phyloP scores from a whole-genome alignment of 345 rosid genomes.

The Lenwebbia sp. region DNA sequence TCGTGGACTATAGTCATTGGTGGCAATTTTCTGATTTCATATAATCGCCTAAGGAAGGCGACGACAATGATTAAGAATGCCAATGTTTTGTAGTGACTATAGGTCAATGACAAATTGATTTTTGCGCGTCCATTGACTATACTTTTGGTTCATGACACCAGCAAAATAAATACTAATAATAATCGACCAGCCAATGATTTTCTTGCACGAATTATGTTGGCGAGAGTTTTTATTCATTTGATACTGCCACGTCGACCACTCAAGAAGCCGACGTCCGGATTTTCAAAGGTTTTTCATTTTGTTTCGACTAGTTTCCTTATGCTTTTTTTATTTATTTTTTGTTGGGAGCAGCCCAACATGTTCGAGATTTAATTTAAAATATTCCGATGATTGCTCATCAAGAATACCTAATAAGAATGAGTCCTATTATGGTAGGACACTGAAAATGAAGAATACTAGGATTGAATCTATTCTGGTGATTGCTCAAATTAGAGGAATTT shows the following conservation, averaged over 20 bases:
- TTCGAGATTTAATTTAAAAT: neutral
- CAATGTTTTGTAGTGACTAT: neutral
- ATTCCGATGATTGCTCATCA: neutral
- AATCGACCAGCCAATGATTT: neutral
- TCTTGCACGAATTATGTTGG: neutral
- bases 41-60: neutral
- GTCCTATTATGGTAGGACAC: neutral
- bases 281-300: neutral
- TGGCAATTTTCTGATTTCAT: neutral
- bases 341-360: neutral
- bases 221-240: neutral
- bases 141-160: neutral
- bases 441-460: too few relatives aligned
- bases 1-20: neutral
- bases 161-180: neutral
- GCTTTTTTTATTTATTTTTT: neutral
- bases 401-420: neutral
- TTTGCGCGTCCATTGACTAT: neutral
- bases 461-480: too few relatives aligned
- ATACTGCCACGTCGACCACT: neutral
- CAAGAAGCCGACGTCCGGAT: neutral
- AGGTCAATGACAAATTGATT: neutral
- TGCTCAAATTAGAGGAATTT: neutral
- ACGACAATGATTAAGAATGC: neutral
- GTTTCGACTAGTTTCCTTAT: neutral